A percentile compares a stretch with the other conserved stretches of the same genome.
Evolutionary conservation across 2,329 filamentous ascomycete species (phyloP).

Genomic region (Phaeophleospora eucalypticola): DNA sequence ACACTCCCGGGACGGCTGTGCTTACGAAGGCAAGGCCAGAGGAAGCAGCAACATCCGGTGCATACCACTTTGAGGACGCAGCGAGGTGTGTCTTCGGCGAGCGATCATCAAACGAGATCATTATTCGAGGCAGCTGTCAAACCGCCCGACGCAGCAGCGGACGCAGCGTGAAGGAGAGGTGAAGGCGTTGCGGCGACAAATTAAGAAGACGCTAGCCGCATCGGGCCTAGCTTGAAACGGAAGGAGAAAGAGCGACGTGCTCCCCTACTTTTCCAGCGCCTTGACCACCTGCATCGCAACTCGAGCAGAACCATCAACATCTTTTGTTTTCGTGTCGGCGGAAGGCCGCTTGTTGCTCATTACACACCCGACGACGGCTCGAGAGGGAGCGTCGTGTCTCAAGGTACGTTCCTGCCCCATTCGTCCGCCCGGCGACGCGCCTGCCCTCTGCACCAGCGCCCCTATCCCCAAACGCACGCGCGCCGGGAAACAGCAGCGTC

Average conservation of each 20-base stretch:
- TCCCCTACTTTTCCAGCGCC: constrained; percentile 3
- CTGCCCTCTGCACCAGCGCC: not conserved
- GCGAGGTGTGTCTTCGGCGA: not conserved
- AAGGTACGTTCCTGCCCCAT: constrained; percentile 9
- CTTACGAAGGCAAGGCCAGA: not conserved
- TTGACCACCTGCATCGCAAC: constrained; percentile 4
- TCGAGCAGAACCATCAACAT: constrained; percentile 7
- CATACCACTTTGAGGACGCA: too few relatives aligned
- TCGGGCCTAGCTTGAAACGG: not conserved
- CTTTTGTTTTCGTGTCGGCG: constrained; percentile 5
- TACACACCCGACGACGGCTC: not conserved
- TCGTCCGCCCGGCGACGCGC: constrained; percentile 2
- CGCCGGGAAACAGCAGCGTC: not conserved
- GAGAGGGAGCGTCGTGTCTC: not conserved
- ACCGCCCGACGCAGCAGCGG: not conserved
- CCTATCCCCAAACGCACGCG: not conserved
- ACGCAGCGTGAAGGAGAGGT: not conserved
- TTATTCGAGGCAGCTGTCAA: too few relatives aligned
- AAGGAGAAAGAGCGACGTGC: not conserved
- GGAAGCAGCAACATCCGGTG: too few relatives aligned
- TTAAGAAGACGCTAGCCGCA: not conserved
- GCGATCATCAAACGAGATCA: not conserved
- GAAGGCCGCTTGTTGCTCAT: constrained; percentile 2
- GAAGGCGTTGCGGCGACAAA: not conserved
- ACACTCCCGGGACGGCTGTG: not conserved